Evolutionary conservation across 306 rosid species (phyloP), one percentile per base, ranked within the genome.

Genomic region (Vigna nakashimae): DNA sequence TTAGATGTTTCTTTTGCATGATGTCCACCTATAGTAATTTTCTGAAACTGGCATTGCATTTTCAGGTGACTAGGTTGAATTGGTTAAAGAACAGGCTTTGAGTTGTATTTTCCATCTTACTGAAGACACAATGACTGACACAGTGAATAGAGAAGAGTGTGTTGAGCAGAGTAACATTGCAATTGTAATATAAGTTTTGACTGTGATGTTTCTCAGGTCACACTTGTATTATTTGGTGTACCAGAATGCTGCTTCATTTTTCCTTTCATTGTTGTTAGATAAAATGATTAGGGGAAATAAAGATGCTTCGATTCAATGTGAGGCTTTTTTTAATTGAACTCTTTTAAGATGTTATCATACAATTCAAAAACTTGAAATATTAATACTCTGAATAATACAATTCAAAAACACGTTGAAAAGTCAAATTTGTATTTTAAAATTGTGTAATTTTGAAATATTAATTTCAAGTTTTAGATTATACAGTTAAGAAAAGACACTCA

Each of bases 161-260:
- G 53, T 79, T 65, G 69, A 80, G 77, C 24, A 40, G 82, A 79
- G 79, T 49, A 55, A 57, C 81, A 65, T 79, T 80, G 67, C 84
- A 67, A 80, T 78, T 80, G 89, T 84, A 78, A 60, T 63, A 77
- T 62, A 79, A 82, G 77, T 79, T 88, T 88, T 86, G 86, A 76
- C 60, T 71, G 71, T 79, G 83, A 85, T 84, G 80, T 82, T 85
- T 79, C 84, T 62, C 87, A 53, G 78, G 73, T 74, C 71, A 71
- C 70, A 59, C 77, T 60, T 86, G 67, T 71, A 74, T 74, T 76
- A 57, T 84, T 78, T 63, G 52, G 73, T 62, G 45, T 62, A 62
- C 45, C 67, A 32, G 36, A 32, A 24, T 62, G 22, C 45, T 15
- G 22, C 43, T 32, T 62, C 45, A 32, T 62, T 62, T 58, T 62